Percentiles rank a stretch among this genome's conserved stretches.
These are phyloP conservation scores for Thalassiosira hispida DNA, from an alignment of 352 stramenopile genomes.

Conservation along the genomic window DNA sequence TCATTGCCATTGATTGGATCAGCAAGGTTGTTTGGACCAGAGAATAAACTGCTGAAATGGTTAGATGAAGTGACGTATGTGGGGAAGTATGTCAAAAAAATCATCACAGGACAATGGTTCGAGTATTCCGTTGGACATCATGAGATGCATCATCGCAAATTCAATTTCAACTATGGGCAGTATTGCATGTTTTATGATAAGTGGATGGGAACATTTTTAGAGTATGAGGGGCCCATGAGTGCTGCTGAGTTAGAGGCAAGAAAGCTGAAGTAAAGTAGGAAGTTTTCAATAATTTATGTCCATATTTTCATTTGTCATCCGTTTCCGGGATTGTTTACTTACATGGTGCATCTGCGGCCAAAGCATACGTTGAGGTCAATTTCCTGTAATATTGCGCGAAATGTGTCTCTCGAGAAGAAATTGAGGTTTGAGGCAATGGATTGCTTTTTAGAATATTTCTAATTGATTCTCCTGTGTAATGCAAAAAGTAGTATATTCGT, in stretches of 20 bases:
- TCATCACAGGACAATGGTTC: slow-evolving; percentile 54
- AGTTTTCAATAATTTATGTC: no score
- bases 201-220: slow-evolving; percentile 73
- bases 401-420: no score
- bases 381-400: no score
- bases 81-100: slow-evolving; percentile 23
- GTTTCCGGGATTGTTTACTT: no score
- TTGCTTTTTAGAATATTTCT: no score
- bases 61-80: slow-evolving; percentile 23
- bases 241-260: slow-evolving; percentile 29
- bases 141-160: slow-evolving; percentile 86
- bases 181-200: slow-evolving; percentile 84
- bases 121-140: slow-evolving; percentile 79
- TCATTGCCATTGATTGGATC: slow-evolving; percentile 62
- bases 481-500: no score
- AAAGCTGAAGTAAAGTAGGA: slow-evolving; percentile 19
- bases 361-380: no score
- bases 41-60: not conserved
- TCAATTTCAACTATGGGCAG: slow-evolving; percentile 84
- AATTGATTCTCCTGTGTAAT: no score
- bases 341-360: no score
- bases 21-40: slow-evolving; percentile 20
- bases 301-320: no score
- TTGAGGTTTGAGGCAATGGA: no score
- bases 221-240: slow-evolving; percentile 70